Percentiles rank a stretch among this genome's conserved stretches.
Conservation (phyloP, 1,284 basidiomycete genomes). For the Tetrapyrgos nigripes region DNA sequence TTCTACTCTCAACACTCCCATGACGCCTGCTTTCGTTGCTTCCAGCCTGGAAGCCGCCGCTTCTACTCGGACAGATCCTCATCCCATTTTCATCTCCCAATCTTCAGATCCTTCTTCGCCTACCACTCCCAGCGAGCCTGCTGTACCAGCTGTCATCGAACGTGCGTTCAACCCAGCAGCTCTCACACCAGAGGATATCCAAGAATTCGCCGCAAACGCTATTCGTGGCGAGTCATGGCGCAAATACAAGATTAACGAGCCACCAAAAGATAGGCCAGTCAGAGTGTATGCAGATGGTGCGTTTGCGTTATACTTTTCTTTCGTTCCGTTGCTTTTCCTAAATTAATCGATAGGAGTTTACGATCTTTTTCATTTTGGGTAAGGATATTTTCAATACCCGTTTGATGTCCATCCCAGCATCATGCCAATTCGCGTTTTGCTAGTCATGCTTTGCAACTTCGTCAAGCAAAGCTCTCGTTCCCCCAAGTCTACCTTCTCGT, state of each 20-base stretch:
- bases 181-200: slow-evolving; percentile 76
- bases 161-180: slow-evolving; percentile 68
- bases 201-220: slow-evolving; percentile 67
- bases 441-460: slow-evolving; percentile 91
- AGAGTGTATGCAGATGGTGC: slow-evolving; percentile 94
- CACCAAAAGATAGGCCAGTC: slow-evolving; percentile 82
- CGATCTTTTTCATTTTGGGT: slow-evolving; percentile 96
- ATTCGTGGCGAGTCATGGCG: slow-evolving; percentile 69
- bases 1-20: slow-evolving; percentile 58
- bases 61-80: slow-evolving; percentile 23
- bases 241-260: slow-evolving; percentile 85
- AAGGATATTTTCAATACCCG: slow-evolving; percentile 31
- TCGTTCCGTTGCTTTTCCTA: slow-evolving; percentile 16
- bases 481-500: slow-evolving; percentile 88
- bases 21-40: slow-evolving; percentile 30
- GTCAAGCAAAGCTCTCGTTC: slow-evolving; percentile 95
- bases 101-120: slow-evolving; percentile 30
- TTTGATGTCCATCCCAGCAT: slow-evolving; percentile 19
- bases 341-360: slow-evolving; percentile 73
- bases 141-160: slow-evolving; percentile 46
- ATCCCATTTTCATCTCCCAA: slow-evolving; percentile 40
- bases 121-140: slow-evolving; percentile 43
- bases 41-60: slow-evolving; percentile 30
- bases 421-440: not conserved
- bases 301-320: slow-evolving; percentile 22